Evolutionary conservation across 1,139 yeast genomes (phyloP), one percentile per base, ranked within the genome.

Genomic region (Protomyces inouyei): DNA sequence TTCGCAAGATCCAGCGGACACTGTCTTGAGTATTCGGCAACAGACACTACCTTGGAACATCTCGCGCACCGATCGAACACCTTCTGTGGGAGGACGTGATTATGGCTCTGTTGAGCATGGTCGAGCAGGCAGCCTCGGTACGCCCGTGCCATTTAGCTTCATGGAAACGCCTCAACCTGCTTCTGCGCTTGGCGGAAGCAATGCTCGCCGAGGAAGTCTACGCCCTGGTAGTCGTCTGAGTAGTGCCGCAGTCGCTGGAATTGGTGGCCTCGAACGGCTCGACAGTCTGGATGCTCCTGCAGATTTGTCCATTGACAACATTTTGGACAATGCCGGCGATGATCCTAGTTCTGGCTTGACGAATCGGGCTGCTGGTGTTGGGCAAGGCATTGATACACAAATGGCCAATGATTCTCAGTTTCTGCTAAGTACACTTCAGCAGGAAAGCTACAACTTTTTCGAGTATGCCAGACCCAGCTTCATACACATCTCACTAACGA

Each of bases 141-240:
- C 63, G 16, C 63, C 63, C 9, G 52, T 55, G 3, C 63, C 35
- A 21, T 59, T 59, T 32, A 52, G 57, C 16, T 59, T 59, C 23
- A 32, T 59, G 52, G 57, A 52, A 25, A 40, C 52, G 21, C 60
- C 60, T n/a, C 36, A n/a, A 3, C 35, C 16, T 36, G 23, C 45
- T 16, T 43, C 48, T 18, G 14, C n/a, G 14, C 12, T 43, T n/a
- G 43, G 10, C 1, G 48, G 48, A 5, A 43, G 48, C 23, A 21
- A 18, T 12, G 3, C 51, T 10, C 54, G 61, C 6, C 43, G 21
- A 2, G 46, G 48, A 9, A 51, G 52, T n/a, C 14, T 46, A 10
- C 48, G 61, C n/a, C 55, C 61, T 10, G 55, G 52, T 12, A 51
- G 51, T 21, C 55, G 61, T n/a, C 16, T 51, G 23, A 57, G 55